Evolutionary conservation across 2,329 filamentous ascomycete genomes (phyloP).

Genomic region (Fusarium graminum): DNA sequence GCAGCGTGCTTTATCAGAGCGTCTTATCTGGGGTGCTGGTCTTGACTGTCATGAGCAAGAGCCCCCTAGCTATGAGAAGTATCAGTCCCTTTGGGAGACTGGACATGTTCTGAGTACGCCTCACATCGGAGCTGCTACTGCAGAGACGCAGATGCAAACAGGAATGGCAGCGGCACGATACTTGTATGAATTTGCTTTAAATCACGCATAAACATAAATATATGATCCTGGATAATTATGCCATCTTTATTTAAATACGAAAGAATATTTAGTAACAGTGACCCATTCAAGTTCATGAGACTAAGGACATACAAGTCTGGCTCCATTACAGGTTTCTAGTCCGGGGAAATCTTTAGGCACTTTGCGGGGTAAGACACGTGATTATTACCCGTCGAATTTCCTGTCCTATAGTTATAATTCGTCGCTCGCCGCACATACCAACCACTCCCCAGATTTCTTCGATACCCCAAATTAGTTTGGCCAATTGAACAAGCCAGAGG

Average conservation of each 20-base stretch:
- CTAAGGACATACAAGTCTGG: too few species aligned
- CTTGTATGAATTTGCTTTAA: conserved; percentile 40
- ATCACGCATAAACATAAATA: neutral
- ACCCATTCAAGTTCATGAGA: too few species aligned
- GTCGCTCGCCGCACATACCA: neutral
- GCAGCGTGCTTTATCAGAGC: conserved; percentile 49
- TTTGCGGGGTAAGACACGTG: conserved; percentile 13
- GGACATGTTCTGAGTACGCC: conserved; percentile 57
- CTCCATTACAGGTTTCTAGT: neutral
- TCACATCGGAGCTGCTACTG: conserved; percentile 61
- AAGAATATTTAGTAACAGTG: too few species aligned
- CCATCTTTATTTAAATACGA: too few species aligned
- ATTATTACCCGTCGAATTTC: neutral
- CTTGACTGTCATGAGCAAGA: conserved; percentile 58
- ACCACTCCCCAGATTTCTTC: neutral
- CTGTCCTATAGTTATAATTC: too few species aligned
- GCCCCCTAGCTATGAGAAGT: conserved; percentile 54
- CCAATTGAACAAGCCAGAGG: neutral
- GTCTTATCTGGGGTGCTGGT: conserved; percentile 56
- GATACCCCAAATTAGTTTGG: too few species aligned
- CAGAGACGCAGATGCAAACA: conserved; percentile 50
- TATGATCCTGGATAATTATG: too few species aligned
- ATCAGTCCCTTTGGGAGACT: conserved; percentile 52
- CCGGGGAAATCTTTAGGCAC: neutral
- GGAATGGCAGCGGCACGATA: conserved; percentile 47